phyloP scores from a whole-genome alignment of 192 early-diverging fungal species.

The Coemansia sp. region DNA sequence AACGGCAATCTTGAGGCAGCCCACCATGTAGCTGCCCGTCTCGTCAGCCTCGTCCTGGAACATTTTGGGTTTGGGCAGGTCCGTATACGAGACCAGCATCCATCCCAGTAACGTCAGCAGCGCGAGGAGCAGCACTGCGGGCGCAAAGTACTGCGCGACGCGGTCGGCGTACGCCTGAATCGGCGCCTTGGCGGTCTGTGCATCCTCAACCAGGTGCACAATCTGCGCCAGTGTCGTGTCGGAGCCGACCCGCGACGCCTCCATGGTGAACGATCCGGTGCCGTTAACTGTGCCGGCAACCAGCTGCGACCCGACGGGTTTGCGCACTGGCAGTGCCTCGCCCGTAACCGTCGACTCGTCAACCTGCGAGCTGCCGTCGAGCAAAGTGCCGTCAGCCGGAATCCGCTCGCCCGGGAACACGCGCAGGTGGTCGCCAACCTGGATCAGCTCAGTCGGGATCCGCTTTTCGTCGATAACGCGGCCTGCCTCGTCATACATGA shows the following conservation, averaged over 20 bases:
- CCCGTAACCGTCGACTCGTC: slow-evolving; percentile 98
- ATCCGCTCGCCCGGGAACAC: slow-evolving; percentile 91
- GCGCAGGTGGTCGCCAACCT: slow-evolving; percentile 80
- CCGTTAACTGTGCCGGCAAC: slow-evolving; percentile 97
- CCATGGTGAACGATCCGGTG: slow-evolving; percentile 78
- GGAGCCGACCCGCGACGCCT: slow-evolving; percentile 77
- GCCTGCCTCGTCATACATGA: slow-evolving; percentile 34
- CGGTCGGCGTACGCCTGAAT: slow-evolving; percentile 90
- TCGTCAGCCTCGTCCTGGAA: slow-evolving; percentile 50
- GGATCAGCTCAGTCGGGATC: slow-evolving; percentile 82
- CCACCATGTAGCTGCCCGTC: slow-evolving; percentile 65
- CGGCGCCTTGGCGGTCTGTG: slow-evolving; percentile 91
- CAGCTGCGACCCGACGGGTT: slow-evolving; percentile 58
- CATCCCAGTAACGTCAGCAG: slow-evolving; percentile 73
- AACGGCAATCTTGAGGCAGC: slow-evolving; percentile 84
- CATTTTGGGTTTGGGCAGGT: slow-evolving; percentile 41
- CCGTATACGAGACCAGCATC: slow-evolving; percentile 57
- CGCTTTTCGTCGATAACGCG: slow-evolving; percentile 53
- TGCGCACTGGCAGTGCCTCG: slow-evolving; percentile 78
- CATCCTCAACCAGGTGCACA: slow-evolving; percentile 86
- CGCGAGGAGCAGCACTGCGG: slow-evolving; percentile 70
- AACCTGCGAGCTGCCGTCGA: slow-evolving; percentile 68
- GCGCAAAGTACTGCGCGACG: slow-evolving; percentile 90
- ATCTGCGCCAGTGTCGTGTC: slow-evolving; percentile 93
- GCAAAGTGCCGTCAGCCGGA: slow-evolving; percentile 82